Base-by-base conservation (phyloP, 495 filamentous ascomycete species). In the Penicillium pulvis region DNA sequence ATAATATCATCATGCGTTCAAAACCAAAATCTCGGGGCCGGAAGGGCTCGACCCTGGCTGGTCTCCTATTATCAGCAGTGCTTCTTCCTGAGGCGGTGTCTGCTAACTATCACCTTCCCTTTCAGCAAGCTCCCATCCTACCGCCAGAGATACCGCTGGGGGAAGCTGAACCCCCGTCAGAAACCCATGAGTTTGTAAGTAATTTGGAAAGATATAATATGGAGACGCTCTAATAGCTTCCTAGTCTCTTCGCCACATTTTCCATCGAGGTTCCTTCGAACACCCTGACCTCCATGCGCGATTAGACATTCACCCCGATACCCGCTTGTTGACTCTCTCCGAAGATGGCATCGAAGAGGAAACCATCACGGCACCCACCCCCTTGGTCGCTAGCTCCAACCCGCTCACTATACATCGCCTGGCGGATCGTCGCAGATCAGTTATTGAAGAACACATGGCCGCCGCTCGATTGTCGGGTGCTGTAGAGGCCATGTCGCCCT, bases 251-350 rank as follows among this genome's bases (percentile, higher is more conserved):
- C 87, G 90, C 60, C 94, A 98, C 73, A 86, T 98, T 53, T 92
- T 91, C 74, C 92, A 94, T 65, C 93, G 96, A 69, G 94, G 92
- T 6, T 86, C 89, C 49, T 75, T 81, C 69, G 75, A 84, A 61
- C 82, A 96, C 59, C 90, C 90, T 7, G 73, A 83, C 17, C 83
- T 95, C 17, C 89, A 96, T 66, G 79, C 83, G 42, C 86, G 85
- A 64, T 78, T 88, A 42, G 92, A 97, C 71, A 76, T 97, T 51
- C 74, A 82, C 16, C 71, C 83, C 4, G 78, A 87, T 16, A 87
- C 89, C 6, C 70, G 76, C 51, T 72, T 92, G 30, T 86, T 77
- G 78, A 76, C 90, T 51, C 69, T 85, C 30, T 84, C 83, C 36
- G 89, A 90, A 60, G 90, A 89, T 66, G 84, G 80, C 43, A 67